These are phyloP conservation scores for Hansenula sp. DNA, from an alignment of 1,139 yeast species.

Conservation along the genomic window DNA sequence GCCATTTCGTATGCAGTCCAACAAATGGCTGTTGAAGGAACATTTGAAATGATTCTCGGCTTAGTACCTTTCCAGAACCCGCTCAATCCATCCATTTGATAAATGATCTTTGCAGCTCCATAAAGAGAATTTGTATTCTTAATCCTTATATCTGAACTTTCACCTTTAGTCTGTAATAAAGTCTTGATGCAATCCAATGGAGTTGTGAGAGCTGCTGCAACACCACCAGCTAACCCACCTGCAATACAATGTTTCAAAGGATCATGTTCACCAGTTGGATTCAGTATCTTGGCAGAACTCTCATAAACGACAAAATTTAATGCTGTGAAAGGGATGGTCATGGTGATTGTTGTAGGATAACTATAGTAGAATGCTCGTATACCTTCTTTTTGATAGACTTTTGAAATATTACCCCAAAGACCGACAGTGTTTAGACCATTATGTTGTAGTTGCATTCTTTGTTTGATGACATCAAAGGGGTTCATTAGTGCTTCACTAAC, in stretches of 20 bases:
- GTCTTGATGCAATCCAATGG: slow-evolving; percentile 96
- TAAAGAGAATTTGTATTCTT: slow-evolving; percentile 62
- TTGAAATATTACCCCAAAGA: neutral
- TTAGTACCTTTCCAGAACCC: slow-evolving; percentile 84
- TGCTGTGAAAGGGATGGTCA: slow-evolving; percentile 95
- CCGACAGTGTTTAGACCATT: slow-evolving; percentile 9
- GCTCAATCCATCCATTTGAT: slow-evolving; percentile 54
- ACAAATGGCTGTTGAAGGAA: slow-evolving; percentile 95
- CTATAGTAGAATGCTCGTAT: slow-evolving; percentile 80
- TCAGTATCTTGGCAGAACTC: slow-evolving; percentile 66
- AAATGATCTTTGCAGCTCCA: slow-evolving; percentile 69
- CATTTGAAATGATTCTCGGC: slow-evolving; percentile 89
- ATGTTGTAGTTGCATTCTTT: slow-evolving; percentile 61
- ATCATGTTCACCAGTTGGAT: slow-evolving; percentile 76
- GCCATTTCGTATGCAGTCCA: slow-evolving; percentile 99
- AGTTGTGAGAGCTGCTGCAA: slow-evolving; percentile 93
- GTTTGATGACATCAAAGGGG: slow-evolving; percentile 95
- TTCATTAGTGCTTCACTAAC: slow-evolving; percentile 96
- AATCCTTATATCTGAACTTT: slow-evolving; percentile 42
- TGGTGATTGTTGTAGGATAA: slow-evolving; percentile 91
- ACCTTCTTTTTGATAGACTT: slow-evolving; percentile 55
- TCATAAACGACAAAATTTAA: slow-evolving; percentile 93
- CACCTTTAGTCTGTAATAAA: slow-evolving; percentile 58
- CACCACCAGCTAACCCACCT: slow-evolving; percentile 96
- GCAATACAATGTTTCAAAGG: slow-evolving; percentile 90